These are phyloP conservation scores for Cucumis sativus DNA, from an alignment of 306 rosid species.

Conservation along the genomic window DNA sequence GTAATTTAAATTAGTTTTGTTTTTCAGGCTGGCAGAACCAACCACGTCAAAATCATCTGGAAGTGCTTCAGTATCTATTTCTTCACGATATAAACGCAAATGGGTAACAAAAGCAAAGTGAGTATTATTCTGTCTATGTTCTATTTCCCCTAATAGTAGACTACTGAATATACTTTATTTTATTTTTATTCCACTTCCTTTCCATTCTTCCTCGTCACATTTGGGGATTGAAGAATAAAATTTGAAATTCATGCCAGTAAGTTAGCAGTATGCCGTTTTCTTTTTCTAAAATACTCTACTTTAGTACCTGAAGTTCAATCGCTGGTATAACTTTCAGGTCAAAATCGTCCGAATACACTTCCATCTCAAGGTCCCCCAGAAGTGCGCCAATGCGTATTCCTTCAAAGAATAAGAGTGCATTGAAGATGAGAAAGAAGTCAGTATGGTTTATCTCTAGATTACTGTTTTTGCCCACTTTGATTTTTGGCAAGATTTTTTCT, in stretches of 20 bases:
- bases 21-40: slow-evolving; percentile 46
- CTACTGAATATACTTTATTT: neutral
- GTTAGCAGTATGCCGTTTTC: neutral
- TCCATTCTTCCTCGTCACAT: neutral
- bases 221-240: neutral
- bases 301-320: slow-evolving; percentile 10
- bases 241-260: neutral
- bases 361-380: slow-evolving; percentile 31
- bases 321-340: neutral
- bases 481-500: neutral
- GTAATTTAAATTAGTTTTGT: neutral
- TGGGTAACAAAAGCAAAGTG: slow-evolving; percentile 65
- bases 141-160: neutral
- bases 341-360: slow-evolving; percentile 39
- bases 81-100: slow-evolving; percentile 41
- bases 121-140: slow-evolving; percentile 23
- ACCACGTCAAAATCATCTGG: slow-evolving; percentile 30
- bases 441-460: slow-evolving; percentile 17
- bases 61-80: slow-evolving; percentile 26
- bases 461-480: slow-evolving; percentile 7
- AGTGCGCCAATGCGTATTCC: slow-evolving; percentile 26
- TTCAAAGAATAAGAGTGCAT: slow-evolving; percentile 26
- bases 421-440: slow-evolving; percentile 48
- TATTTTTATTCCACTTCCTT: neutral
- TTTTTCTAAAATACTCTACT: neutral